These are phyloP conservation scores for Gossypium longicalyx DNA, from an alignment of 345 rosid genomes.

Conservation along the genomic window DNA sequence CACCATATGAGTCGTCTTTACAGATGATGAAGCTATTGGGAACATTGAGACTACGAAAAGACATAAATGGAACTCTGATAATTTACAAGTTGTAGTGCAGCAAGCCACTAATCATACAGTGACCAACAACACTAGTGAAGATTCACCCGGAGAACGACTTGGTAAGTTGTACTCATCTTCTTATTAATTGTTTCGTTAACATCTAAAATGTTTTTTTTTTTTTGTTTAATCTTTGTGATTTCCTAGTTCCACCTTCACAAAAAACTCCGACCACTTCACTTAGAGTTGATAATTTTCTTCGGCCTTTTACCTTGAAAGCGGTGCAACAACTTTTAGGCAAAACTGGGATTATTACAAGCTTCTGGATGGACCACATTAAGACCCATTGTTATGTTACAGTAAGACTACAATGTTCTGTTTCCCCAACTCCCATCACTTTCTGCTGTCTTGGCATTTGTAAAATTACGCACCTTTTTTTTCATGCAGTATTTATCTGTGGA, in stretches of 20 bases:
- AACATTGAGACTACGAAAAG: constrained; percentile 67
- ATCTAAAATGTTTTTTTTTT: constrained; percentile 5
- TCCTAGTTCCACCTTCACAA: constrained; percentile 77
- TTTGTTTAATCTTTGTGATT: constrained; percentile 8
- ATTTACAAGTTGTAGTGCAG: constrained; percentile 52
- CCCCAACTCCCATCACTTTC: not conserved
- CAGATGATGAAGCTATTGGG: constrained; percentile 32
- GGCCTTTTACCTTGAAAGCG: constrained; percentile 97
- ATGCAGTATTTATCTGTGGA: constrained; percentile 84
- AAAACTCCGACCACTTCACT: constrained; percentile 75
- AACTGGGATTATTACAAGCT: constrained; percentile 61
- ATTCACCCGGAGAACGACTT: constrained; percentile 66
- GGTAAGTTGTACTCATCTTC: constrained; percentile 46
- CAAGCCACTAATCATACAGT: constrained; percentile 44
- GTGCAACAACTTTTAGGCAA: constrained; percentile 92
- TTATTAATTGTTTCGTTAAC: not conserved
- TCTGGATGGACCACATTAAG: constrained; percentile 96
- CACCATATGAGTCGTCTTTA: not conserved
- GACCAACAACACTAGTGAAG: constrained; percentile 55
- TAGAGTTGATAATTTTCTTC: constrained; percentile 77
- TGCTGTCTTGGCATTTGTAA: not conserved
- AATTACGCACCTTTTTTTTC: constrained; percentile 10
- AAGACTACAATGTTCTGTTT: constrained; percentile 24
- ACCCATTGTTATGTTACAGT: constrained; percentile 94
- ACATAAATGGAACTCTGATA: constrained; percentile 79